Evolutionary conservation across 306 rosid genomes (phyloP), one percentile per base, ranked within the genome.

Genomic region (Medicago ruthenica): DNA sequence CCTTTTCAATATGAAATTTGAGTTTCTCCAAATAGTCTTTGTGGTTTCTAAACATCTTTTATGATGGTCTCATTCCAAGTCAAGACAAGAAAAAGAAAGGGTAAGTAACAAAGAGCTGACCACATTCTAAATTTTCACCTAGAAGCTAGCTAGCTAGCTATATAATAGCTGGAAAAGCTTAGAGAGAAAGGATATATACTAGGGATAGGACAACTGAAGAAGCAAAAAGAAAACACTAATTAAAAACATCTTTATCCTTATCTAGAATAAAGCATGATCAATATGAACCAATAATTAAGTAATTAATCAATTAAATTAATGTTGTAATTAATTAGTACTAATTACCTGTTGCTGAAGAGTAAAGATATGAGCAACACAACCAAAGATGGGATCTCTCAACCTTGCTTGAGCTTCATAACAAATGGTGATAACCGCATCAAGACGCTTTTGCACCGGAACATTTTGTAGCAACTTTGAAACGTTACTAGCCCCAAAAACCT

Each of bases 401-500:
- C 98, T 72, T 9, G 98, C 93, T 51, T 94, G 97, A 6, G 98
- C 97, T 82, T 94, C 97, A 42, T 87, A 94, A 31, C 97, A 92
- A 69, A 94, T 89, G 8, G 98, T 88, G 27, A 94, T 88, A 15
- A 94, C 98, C 1, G 98, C 96, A 63, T 91, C 98, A 4, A 85
- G 89, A 50, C 98, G 85, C 76, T 86, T 88, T 36, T 87, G 92
- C 4, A 83, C 87, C 21, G 97, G 98, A 45, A 94, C 90, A 37
- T 84, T 92, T 8, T 65, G 86, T 7, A 94, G 96, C 37, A 94
- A 80, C 82, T 94, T 94, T 0, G 97, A 94, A 53, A 94, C 97
- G n/a, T 94, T 94, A 70, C 97, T 94, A 0, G 98, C 98, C 1
- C 98, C 98, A 47, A 94, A 94, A 44, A 94, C 95, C 85, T 90